Base-by-base conservation (phyloP, 495 filamentous ascomycete genomes). In the Tuber umbilicatum region DNA sequence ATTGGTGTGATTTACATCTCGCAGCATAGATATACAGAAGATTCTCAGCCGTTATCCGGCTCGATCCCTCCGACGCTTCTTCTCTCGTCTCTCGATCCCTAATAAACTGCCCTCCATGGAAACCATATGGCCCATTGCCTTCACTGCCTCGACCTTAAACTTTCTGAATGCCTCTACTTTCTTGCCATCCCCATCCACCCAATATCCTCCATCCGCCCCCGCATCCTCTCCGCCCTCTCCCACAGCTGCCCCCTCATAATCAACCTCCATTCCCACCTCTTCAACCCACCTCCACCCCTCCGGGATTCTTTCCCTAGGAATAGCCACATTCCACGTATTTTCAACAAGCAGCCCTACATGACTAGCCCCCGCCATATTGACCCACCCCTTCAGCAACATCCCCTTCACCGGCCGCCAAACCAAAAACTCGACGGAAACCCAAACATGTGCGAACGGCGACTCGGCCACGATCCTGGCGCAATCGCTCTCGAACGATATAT, bases 261-360 rank as follows among this genome's bases (percentile, higher is more conserved):
- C 72, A 14, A 39, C 60, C 40, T 75, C 76, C 83, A 74, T 84
- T 84, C 69, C 85, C 83, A 43, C 86, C 82, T 41, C 84, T 83
- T 41, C 83, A 83, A 75, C 73, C 27, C 78, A 94, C 76, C 85
- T 87, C 92, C 92, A 94, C 47, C 85, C 85, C 70, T 84, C 82
- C 12, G 92, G 92, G 31, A 94, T 84, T 73, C 88, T 86, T 78
- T 87, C 88, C 76, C 87, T 84, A 75, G 90, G 88, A 70, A 94
- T 89, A 60, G 87, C 89, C 1, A 91, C 91, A 75, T 89, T 91
- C 86, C 94, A 93, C 27, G 92, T 84, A 82, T 94, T 94, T 78
- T 89, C 89, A 21, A 89, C 90, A 4, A 93, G 85, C 5, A 93
- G 84, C 37, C 90, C 90, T 1, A 94, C 80, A 80, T 93, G 90